Base-by-base conservation (phyloP, 2,329 filamentous ascomycete genomes). In the Phyllosticta citribraziliensis region DNA sequence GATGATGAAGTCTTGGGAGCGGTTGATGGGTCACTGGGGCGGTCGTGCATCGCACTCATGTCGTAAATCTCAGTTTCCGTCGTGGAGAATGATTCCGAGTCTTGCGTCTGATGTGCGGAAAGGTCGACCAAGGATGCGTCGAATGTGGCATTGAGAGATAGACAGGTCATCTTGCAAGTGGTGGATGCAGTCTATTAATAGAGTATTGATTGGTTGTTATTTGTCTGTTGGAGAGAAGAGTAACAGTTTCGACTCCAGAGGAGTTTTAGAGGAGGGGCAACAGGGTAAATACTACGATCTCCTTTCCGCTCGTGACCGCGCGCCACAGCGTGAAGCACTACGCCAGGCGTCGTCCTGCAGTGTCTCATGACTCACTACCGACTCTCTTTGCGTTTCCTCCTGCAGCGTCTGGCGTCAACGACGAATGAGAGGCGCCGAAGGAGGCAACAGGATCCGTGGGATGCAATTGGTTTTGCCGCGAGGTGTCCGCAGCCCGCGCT, bases 111-210 rank as follows among this genome's bases (percentile, higher is more conserved):
- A 12, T 52, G 24, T 6, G 56, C 27, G 22, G 55, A 54, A 27
- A 57, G 52, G 60, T 75, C 71, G 2, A 73, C 64, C 1, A 74
- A 67, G 3, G 73, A 75, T 3, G 73, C 73, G 57, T 75, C 72
- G 58, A 75, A 74, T n/a, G 72, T 74, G 64, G 68, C 69, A 60
- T 73, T 65, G 63, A 74, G 62, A 2, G 69, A 67, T 24, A 71
- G 72, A 60, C 74, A 69, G 33, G 72, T 73, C 72, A 74, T 74
- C 17, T 30, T 63, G 52, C 25, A 27, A 5, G 12, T 14, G 33
- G 30, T 40, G 9, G 35, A 12, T 11, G 8, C 12, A 14, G 35
- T 14, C 12, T 11, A 35, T 14, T 2, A 17, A 40, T 1, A n/a
- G 40, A 19, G 40, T n/a, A 47, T 47, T n/a, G 14, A n/a, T 47